A percentile compares a stretch with the other conserved stretches of the same genome.
phyloP scores from a whole-genome alignment of 163 green algal genomes.

The Botryococcus braunii region DNA sequence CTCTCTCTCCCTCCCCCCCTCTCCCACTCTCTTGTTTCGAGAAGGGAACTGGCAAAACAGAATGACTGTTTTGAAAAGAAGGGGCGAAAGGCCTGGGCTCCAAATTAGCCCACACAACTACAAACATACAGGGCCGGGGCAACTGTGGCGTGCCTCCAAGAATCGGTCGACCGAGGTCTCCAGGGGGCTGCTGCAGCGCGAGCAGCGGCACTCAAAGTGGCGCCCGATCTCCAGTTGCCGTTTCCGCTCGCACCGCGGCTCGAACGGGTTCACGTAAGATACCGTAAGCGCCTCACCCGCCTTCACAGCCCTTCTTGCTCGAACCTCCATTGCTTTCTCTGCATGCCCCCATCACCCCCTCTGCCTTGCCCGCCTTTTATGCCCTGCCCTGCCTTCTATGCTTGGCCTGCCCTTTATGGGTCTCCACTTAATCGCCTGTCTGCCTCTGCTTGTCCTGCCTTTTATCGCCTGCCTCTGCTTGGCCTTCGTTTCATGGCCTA shows the following conservation, averaged over 20 bases:
- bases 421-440: background rate
- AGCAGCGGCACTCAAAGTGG: constrained; percentile 17
- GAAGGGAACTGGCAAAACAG: no score
- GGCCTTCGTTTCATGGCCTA: background rate
- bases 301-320: constrained; percentile 5
- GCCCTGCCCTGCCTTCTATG: no score
- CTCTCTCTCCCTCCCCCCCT: no score
- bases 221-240: constrained; percentile 10
- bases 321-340: constrained; percentile 10
- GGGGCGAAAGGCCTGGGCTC: no score
- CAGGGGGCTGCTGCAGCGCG: constrained; percentile 14
- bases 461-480: no score
- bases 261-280: constrained; percentile 17
- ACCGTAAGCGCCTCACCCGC: constrained; percentile 17
- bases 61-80: no score
- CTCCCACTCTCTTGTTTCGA: no score
- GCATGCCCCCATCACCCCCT: background rate
- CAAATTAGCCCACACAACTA: no score
- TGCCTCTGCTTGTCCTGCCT: background rate
- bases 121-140: no score
- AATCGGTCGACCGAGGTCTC: constrained; percentile 9
- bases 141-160: no score
- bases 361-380: background rate
- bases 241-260: constrained; percentile 10
- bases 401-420: background rate